phyloP scores from a whole-genome alignment of 768 basidiomycete species.

The Tephrocybe sp. region DNA sequence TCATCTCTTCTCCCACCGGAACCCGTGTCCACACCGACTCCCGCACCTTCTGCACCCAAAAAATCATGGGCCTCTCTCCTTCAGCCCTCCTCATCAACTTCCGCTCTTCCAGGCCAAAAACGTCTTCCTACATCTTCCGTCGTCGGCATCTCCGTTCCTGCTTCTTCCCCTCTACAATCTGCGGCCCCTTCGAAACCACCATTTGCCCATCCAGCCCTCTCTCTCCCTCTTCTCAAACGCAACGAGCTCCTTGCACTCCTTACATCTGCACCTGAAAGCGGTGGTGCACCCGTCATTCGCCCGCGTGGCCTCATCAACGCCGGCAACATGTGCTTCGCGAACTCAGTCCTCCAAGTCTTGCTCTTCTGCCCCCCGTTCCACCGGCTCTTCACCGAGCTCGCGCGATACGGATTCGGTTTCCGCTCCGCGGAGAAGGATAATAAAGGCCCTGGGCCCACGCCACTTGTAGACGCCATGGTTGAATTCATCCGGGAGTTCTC shows the following conservation, averaged over 20 bases:
- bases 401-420: slow-evolving; percentile 39
- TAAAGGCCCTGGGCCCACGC: slow-evolving; percentile 36
- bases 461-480: slow-evolving; percentile 67
- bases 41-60: slow-evolving; percentile 40
- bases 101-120: slow-evolving; percentile 38
- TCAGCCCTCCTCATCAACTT: slow-evolving; percentile 36
- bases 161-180: slow-evolving; percentile 28
- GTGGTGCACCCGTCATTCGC: slow-evolving; percentile 33
- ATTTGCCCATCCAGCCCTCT: slow-evolving; percentile 21
- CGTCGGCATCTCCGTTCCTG: slow-evolving; percentile 74
- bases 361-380: slow-evolving; percentile 90
- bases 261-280: slow-evolving; percentile 28
- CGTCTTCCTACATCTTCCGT: slow-evolving; percentile 68
- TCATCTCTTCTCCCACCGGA: slow-evolving; percentile 3
- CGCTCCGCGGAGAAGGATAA: slow-evolving; percentile 26
- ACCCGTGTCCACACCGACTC: not conserved
- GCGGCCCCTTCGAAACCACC: slow-evolving; percentile 26
- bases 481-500: slow-evolving; percentile 80
- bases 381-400: slow-evolving; percentile 72
- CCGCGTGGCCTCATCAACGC: slow-evolving; percentile 89
- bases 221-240: slow-evolving; percentile 39
- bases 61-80: slow-evolving; percentile 81
- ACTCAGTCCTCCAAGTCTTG: slow-evolving; percentile 88
- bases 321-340: slow-evolving; percentile 98
- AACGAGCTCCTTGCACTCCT: slow-evolving; percentile 57